phyloP scores from a whole-genome alignment of 495 filamentous ascomycete genomes.

The Penicillium silybi region DNA sequence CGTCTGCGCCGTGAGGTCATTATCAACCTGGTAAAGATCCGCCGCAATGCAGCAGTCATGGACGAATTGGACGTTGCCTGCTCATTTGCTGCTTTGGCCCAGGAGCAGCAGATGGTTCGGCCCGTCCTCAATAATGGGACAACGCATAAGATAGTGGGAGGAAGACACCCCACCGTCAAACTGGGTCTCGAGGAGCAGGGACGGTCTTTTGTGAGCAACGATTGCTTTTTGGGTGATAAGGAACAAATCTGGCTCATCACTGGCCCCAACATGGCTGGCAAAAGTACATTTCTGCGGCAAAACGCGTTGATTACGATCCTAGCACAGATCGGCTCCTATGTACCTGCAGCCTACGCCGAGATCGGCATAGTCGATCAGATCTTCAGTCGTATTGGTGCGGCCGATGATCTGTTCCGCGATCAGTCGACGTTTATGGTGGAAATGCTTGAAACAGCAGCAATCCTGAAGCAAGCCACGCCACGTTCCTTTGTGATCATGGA shows the following conservation, averaged over 20 bases:
- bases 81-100: slow-evolving; percentile 74
- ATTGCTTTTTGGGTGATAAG: slow-evolving; percentile 68
- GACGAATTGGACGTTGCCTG: slow-evolving; percentile 89
- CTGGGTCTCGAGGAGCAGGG: slow-evolving; percentile 74
- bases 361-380: slow-evolving; percentile 88
- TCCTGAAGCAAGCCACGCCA: slow-evolving; percentile 48
- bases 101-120: slow-evolving; percentile 66
- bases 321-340: slow-evolving; percentile 87
- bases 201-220: slow-evolving; percentile 78
- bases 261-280: slow-evolving; percentile 98
- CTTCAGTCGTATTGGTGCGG: slow-evolving; percentile 87
- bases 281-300: slow-evolving; percentile 90
- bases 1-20: slow-evolving; percentile 71
- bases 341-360: slow-evolving; percentile 79
- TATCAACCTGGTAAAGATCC: slow-evolving; percentile 71
- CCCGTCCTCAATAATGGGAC: slow-evolving; percentile 61
- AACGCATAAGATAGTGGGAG: slow-evolving; percentile 67
- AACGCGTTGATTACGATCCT: slow-evolving; percentile 92
- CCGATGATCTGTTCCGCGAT: slow-evolving; percentile 85
- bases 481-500: slow-evolving; percentile 96
- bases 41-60: slow-evolving; percentile 81
- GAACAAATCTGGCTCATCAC: slow-evolving; percentile 86
- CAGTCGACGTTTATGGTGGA: slow-evolving; percentile 90
- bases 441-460: slow-evolving; percentile 53
- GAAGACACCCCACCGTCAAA: slow-evolving; percentile 87